Evolutionary conservation across 1,139 yeast genomes (phyloP).

Genomic region (Candida freyschussii): DNA sequence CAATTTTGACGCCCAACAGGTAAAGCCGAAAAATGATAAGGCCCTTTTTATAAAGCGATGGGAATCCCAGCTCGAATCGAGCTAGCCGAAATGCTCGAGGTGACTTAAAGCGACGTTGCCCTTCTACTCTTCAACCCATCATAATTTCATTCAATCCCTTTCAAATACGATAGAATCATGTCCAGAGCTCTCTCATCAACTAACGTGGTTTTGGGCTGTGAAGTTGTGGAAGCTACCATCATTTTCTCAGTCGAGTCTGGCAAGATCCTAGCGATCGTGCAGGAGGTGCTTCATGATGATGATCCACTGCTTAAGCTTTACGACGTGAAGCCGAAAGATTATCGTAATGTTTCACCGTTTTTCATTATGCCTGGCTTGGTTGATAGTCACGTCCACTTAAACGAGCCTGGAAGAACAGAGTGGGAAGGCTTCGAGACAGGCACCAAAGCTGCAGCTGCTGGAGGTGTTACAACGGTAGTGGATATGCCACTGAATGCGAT

Average conservation of each 20-base stretch:
- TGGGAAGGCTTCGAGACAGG: conserved; percentile 97
- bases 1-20: neutral
- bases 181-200: conserved; percentile 58
- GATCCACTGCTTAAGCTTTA: conserved; percentile 40
- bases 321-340: conserved; percentile 38
- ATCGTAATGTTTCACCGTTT: conserved; percentile 56
- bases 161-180: conserved; percentile 10
- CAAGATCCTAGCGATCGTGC: conserved; percentile 49
- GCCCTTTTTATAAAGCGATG: conserved; percentile 1
- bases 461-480: conserved; percentile 92
- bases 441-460: conserved; percentile 86
- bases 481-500: conserved; percentile 97
- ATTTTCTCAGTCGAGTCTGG: conserved; percentile 62
- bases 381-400: conserved; percentile 88
- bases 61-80: neutral
- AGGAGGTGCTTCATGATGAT: conserved; percentile 31
- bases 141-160: no score
- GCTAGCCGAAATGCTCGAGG: neutral
- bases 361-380: conserved; percentile 85
- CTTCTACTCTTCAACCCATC: no score
- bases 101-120: no score
- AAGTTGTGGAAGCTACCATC: conserved; percentile 59
- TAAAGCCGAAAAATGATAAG: neutral
- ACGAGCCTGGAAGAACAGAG: conserved; percentile 92
- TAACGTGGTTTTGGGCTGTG: conserved; percentile 52